Base-by-base conservation (phyloP, 148 eudicot species). In the Tetragonia tetragonoides region DNA sequence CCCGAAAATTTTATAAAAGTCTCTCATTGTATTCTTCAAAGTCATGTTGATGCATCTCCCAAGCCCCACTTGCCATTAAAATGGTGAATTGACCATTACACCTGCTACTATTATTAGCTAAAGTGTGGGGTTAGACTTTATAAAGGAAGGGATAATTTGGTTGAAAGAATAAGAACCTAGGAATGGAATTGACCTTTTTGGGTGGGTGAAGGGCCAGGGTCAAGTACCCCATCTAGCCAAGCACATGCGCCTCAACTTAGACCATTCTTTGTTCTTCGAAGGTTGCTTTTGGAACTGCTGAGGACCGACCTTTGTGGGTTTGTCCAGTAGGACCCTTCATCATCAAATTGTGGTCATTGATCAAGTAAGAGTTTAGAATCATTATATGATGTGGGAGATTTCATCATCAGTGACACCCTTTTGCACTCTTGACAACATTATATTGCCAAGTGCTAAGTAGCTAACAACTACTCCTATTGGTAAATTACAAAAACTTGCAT, bases 391-490 rank as follows among this genome's bases (percentile, higher is more conserved):
- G 2, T 71, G 53, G 62, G 59, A 69, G 28, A 47, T 54, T 70
- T 12, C 76, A 20, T 78, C 66, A 73, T 54, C 23, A 17, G 56
- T 66, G 73, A 66, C 81, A 66, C 72, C 51, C 59, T 79, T 40
- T 64, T 72, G 64, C 70, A 78, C 57, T 38, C 71, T 72, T 42
- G 7, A 49, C 53, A 49, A 49, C 53, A 49, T 49, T 49, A 49
- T 49, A 49, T 2, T 49, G 10, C 15, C 2, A 15, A 28, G 34
- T 28, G 5, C 18, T 14, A 23, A 46, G 46, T 69, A 6, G 53
- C 38, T 15, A 23, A 41, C 5, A 44, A 46, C 56, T 44, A 42
- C 73, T 23, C 21, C 10, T 23, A 3, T 28, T n/a, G n/a, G n/a
- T n/a, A n/a, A n/a, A n/a, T n/a, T n/a, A n/a, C n/a, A n/a, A n/a